These are phyloP conservation scores for Mycena alexandri DNA, from an alignment of 768 basidiomycete genomes.

Conservation along the genomic window DNA sequence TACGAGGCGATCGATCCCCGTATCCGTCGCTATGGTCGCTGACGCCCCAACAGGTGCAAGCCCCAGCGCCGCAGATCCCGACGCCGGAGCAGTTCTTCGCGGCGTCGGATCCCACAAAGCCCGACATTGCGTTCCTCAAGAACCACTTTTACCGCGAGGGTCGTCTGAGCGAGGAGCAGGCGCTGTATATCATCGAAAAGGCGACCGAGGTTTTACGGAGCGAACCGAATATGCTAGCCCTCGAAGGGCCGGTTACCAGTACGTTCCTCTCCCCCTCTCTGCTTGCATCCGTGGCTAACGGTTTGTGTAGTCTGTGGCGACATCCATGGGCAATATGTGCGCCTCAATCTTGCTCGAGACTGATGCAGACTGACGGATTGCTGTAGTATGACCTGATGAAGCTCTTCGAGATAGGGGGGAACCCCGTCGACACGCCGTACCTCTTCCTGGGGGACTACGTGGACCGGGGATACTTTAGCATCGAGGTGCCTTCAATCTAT, in stretches of 20 bases:
- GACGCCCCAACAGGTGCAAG: conserved; percentile 81
- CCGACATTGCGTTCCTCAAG: conserved; percentile 96
- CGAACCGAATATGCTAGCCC: conserved; percentile 92
- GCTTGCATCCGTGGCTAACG: not conserved
- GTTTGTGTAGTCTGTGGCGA: conserved; percentile 88
- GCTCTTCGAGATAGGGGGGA: conserved; percentile 93
- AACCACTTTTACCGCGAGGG: conserved; percentile 99
- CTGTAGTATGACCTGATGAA: conserved; percentile 93
- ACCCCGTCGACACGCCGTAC: conserved; percentile 93
- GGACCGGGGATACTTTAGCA: conserved; percentile 93
- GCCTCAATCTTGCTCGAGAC: conserved; percentile 42
- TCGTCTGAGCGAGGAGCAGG: conserved; percentile 93
- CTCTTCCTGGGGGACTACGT: conserved; percentile 95
- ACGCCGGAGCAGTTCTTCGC: conserved; percentile 95
- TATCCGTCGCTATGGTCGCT: conserved; percentile 12
- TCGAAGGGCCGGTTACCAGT: conserved; percentile 99
- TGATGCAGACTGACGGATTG: conserved; percentile 10
- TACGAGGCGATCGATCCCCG: conserved; percentile 9
- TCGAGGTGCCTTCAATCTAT: conserved; percentile 69
- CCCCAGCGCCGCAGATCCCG: conserved; percentile 93
- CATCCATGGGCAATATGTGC: conserved; percentile 98
- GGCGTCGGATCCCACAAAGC: conserved; percentile 83
- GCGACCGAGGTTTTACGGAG: conserved; percentile 82
- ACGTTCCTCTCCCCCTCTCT: conserved; percentile 42
- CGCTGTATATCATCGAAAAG: conserved; percentile 91